Percentiles rank a stretch among this genome's conserved stretches.
These are phyloP conservation scores for Nicotiana noctiflora DNA, from an alignment of 257 asterid species.

Conservation along the genomic window DNA sequence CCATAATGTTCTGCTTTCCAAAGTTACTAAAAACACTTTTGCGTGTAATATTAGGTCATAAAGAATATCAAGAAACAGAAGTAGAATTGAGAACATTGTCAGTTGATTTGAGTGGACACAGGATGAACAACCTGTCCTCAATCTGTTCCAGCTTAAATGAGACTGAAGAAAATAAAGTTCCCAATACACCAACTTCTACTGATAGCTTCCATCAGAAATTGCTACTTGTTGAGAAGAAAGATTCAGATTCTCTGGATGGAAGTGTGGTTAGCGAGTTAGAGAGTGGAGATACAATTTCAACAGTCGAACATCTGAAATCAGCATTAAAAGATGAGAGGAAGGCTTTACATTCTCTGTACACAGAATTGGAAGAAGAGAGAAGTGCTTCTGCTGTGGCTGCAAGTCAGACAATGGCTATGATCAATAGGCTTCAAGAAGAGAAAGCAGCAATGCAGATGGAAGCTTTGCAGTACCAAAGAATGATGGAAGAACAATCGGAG, in stretches of 20 bases:
- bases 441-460: slow-evolving; percentile 98
- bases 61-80: slow-evolving; percentile 34
- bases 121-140: slow-evolving; percentile 18
- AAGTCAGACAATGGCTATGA: slow-evolving; percentile 96
- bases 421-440: slow-evolving; percentile 93
- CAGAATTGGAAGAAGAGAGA: slow-evolving; percentile 88
- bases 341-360: slow-evolving; percentile 56
- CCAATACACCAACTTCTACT: slow-evolving; percentile 66
- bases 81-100: slow-evolving; percentile 34
- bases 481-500: slow-evolving; percentile 98
- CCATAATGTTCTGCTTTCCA: not conserved
- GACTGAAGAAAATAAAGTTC: slow-evolving; percentile 60
- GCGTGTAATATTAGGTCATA: slow-evolving; percentile 26
- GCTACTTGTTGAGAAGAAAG: slow-evolving; percentile 53
- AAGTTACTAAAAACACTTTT: not conserved
- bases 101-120: slow-evolving; percentile 27
- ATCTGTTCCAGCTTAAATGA: slow-evolving; percentile 34
- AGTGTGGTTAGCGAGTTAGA: slow-evolving; percentile 77
- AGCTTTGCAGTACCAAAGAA: slow-evolving; percentile 92
- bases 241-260: slow-evolving; percentile 70
- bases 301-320: slow-evolving; percentile 50
- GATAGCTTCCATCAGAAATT: slow-evolving; percentile 48
- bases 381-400: slow-evolving; percentile 94
- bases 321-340: slow-evolving; percentile 60
- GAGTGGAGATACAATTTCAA: slow-evolving; percentile 44